Base-by-base conservation (phyloP, 768 basidiomycete species). In the Phanerodontia chrysosporium region DNA sequence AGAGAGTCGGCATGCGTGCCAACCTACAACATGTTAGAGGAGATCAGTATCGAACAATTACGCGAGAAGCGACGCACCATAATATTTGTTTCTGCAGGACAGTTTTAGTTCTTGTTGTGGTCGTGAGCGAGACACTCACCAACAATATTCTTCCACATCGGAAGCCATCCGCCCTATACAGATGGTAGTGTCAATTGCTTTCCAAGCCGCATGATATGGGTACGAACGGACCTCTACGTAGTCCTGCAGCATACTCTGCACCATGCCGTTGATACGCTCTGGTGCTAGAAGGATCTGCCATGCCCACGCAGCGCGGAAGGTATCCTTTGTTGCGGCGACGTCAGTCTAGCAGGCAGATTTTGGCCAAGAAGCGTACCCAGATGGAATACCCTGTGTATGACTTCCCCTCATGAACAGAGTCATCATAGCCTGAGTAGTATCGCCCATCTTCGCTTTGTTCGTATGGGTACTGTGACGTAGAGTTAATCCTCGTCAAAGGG, bases 91-190 rank as follows among this genome's bases (percentile, higher is more conserved):
- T 93, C 88, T 75, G 49, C 7, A 24, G 14, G 12, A 7, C 21
- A 10, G 3, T 14, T 18, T 42, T 18, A 51, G 27, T 27, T 25
- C 8, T 25, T 13, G 13, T 5, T 12, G 9, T 16, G 14, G 10
- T 49, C 3, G 32, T 45, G 21, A 25, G 28, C 7, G n/a, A n/a
- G n/a, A 24, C 12, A 62, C 75, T 61, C 49, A 82, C 84, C 84
- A 25, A 88, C 82, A 14, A 92, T 80, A 61, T 92, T 92, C 73
- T 92, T 92, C 91, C 91, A 93, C 90, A 92, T 92, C 0, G 91
- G 91, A 36, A 93, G 73, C 89, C 90, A 90, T 2, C 91, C 91
- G 16, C 88, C 82, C 84, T 79, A 63, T 8, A 51, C 22, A 45
- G 28, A n/a, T n/a, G n/a, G n/a, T n/a, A n/a, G n/a, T n/a, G n/a